A percentile compares a stretch with the other conserved stretches of the same genome.
Evolutionary conservation across 2,329 filamentous ascomycete species (phyloP).

Genomic region (Hirsutella minnesotensis): DNA sequence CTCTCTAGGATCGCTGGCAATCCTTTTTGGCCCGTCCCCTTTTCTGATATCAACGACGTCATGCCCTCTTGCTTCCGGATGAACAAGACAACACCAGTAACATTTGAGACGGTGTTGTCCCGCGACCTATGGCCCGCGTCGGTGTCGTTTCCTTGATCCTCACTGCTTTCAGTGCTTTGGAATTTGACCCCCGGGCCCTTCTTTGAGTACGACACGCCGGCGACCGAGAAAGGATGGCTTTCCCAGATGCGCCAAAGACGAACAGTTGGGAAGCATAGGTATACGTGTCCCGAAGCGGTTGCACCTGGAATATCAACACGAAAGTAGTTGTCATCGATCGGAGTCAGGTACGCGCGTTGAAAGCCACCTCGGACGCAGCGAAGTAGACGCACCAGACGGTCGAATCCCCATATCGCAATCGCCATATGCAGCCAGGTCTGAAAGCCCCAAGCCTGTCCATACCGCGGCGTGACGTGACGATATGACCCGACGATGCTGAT

Average conservation of each 20-base stretch:
- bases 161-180: no score
- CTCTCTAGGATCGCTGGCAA: constrained; percentile 12
- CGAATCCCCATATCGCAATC: constrained; percentile 14
- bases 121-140: no score
- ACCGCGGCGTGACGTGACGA: constrained; percentile 25
- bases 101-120: neutral
- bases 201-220: neutral
- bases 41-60: constrained; percentile 2
- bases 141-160: no score
- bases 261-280: constrained; percentile 15
- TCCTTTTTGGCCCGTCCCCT: constrained; percentile 1
- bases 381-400: constrained; percentile 9
- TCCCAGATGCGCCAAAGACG: constrained; percentile 16
- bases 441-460: constrained; percentile 29
- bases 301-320: constrained; percentile 14
- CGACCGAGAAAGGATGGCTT: constrained; percentile 18
- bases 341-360: constrained; percentile 10
- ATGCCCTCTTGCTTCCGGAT: constrained; percentile 4
- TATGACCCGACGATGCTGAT: constrained; percentile 28
- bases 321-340: constrained; percentile 13
- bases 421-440: constrained; percentile 18
- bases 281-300: constrained; percentile 13
- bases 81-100: constrained; percentile 2
- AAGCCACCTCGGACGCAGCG: constrained; percentile 9
- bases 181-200: no score